Base-by-base conservation (phyloP, 257 asterid genomes). In the Solanum ahanhuiri region DNA sequence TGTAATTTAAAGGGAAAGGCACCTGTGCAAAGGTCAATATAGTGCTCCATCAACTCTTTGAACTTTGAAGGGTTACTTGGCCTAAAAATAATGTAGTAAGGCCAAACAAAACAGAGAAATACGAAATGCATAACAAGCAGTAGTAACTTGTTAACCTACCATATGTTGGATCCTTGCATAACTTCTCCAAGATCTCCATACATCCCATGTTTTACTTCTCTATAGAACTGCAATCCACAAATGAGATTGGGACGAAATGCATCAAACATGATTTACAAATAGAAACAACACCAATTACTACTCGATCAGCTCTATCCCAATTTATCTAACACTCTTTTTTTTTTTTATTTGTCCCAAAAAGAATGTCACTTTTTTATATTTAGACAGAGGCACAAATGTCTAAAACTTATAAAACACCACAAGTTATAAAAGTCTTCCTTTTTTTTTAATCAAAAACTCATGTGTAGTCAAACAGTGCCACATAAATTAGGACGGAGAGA, bases 1-100 rank as follows among this genome's bases (percentile, higher is more conserved):
- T 18, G 64, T 54, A 54, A 18, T 18, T 18, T 54, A 6, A 54
- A 54, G 64, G 0, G 64, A 18, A 6, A 54, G 64, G 64, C 23
- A 54, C 98, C 98, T 91, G 98, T 93, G 90, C 98, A 96, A 70
- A 87, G 97, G 81, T 87, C 57, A 89, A 96, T 77, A 88, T 96
- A 96, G 87, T 92, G 94, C 89, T 94, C 98, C 96, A 93, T 93
- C 85, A 94, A 43, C 30, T 54, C 60, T 51, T 90, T 33, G 79
- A 93, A 95, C 77, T 87, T 90, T 57, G 93, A 91, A 77, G 99
- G 98, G 89, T 92, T 83, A 48, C 83, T 89, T 23, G 99, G 99
- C 99, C 98, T 96, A 58, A 89, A 82, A 22, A 51, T 87, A 43
- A 15, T 77, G 63, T 1, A 77, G 4, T 0, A 7, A 25, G 17